A percentile compares a stretch with the other conserved stretches of the same genome.
Evolutionary conservation across 768 basidiomycete species (phyloP).

Genomic region (Exsudoporus frostii): DNA sequence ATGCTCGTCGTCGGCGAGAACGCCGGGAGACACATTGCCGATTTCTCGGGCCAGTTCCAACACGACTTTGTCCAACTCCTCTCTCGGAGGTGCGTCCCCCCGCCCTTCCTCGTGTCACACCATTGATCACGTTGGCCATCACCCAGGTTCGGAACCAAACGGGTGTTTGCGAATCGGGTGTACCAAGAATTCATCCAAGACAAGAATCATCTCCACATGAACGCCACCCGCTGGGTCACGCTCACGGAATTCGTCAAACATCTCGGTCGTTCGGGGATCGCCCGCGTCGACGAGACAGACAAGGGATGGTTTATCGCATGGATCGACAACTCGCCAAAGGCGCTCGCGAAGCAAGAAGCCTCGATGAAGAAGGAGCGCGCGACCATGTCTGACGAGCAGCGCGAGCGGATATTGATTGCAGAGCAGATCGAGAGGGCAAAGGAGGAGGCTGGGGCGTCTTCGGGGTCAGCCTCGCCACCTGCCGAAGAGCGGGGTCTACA

Average conservation of each 20-base stretch:
- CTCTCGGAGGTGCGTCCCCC: slow-evolving; percentile 62
- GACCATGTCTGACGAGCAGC: slow-evolving; percentile 90
- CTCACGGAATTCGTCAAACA: slow-evolving; percentile 94
- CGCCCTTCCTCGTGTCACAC: no score
- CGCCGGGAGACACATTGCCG: slow-evolving; percentile 87
- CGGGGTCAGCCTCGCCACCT: slow-evolving; percentile 35
- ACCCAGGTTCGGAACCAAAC: slow-evolving; percentile 84
- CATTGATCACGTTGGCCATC: not conserved
- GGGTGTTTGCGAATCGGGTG: slow-evolving; percentile 90
- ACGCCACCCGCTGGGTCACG: slow-evolving; percentile 96
- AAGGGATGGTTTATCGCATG: slow-evolving; percentile 98
- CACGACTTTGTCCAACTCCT: slow-evolving; percentile 88
- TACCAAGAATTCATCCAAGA: slow-evolving; percentile 98
- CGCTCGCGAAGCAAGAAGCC: slow-evolving; percentile 85
- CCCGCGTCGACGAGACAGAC: slow-evolving; percentile 95
- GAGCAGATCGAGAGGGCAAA: slow-evolving; percentile 93
- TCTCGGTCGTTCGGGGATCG: slow-evolving; percentile 80
- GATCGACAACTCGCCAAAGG: slow-evolving; percentile 96
- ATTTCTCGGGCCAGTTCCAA: slow-evolving; percentile 88
- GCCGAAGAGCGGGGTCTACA: slow-evolving; percentile 57
- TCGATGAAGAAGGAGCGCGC: slow-evolving; percentile 88
- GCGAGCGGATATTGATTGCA: slow-evolving; percentile 83
- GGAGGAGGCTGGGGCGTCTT: slow-evolving; percentile 36
- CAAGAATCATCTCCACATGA: slow-evolving; percentile 96
- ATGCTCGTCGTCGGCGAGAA: slow-evolving; percentile 97